Evolutionary conservation across 2,329 filamentous ascomycete genomes (phyloP), one percentile per base, ranked within the genome.

Genomic region (Calonectria pseudoturangicola): DNA sequence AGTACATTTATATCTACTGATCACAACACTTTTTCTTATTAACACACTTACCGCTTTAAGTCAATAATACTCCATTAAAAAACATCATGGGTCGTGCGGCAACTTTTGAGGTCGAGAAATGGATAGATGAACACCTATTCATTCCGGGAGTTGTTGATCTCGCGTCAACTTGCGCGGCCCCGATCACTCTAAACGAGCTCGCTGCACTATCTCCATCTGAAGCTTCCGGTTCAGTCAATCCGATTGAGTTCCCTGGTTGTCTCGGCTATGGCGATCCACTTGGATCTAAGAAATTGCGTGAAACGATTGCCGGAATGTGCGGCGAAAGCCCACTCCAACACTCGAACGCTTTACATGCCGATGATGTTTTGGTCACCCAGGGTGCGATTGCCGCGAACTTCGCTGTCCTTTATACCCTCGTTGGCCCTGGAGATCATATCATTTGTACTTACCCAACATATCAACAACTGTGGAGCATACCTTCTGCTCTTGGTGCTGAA

Each of bases 341-440:
- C 18, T 47, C 58, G 6, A 36, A 62, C 3, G 21, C 36, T 2
- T 21, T 70, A 10, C 45, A 16, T 5, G 58, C 67, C 18, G 67
- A 64, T 2, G 48, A 70, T 28, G 48, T 70, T 1, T 12, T 70
- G 2, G 41, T 70, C 15, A 39, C 67, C 5, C 67, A 70, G 27
- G 67, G 67, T n/a, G 67, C 58, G 5, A 70, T 70, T 36, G 67
- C 58, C 4, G 67, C 47, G 7, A 70, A 70, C n/a, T 70, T 65
- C 36, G 47, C 0, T 4, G 58, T 56, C 5, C 27, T 70, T 10
- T 54, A 54, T 25, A 70, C 58, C 13, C 36, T 70, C 1, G 39
- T 70, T 7, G 18, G 21, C 16, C 58, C 58, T 4, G 48, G 67
- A 6, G 67, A 70, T 30, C 67, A 70, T 28, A 58, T 65, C 2